Base-by-base conservation (phyloP, 306 rosid genomes). In the Lathyrus aphaca region DNA sequence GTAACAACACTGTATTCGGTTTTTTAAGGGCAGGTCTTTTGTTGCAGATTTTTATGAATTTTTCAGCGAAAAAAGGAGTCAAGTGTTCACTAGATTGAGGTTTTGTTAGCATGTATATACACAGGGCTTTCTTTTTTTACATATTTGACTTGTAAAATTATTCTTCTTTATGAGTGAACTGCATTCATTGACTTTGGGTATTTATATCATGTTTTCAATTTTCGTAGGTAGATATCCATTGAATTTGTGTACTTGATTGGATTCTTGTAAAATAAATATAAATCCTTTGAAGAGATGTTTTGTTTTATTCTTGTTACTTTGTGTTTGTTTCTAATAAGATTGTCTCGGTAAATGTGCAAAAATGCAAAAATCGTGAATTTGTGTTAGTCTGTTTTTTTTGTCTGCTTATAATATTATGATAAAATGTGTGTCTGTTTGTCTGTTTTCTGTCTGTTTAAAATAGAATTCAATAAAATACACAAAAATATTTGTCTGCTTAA, bases 11-110 rank as follows among this genome's bases (percentile, higher is more conserved):
- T 56, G 58, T 64, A 38, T 74, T 74, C 64, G 60, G 67, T 67
- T 69, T 75, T 49, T 75, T 49, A 54, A 75, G 69, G 71, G 79
- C 82, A 75, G 73, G 76, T 55, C 61, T 82, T 71, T 21, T 54
- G 68, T 32, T 66, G 25, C 18, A 21, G 27, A 58, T 42, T 63
- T 58, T 25, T 48, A 8, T 64, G 72, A 27, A 62, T 6, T 32
- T 76, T 71, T 63, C 58, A 61, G 53, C 71, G 49, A 40, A 38
- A 73, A n/a, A 10, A 29, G 16, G 72, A 38, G 66, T 56, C 23
- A 9, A 23, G 59, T 74, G 82, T 73, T 66, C 25, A 40, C 17
- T 66, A 44, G 40, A 62, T 37, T 51, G 10, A 54, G 43, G 63
- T 65, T 69, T 17, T 75, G 60, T 63, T 82, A 21, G 72, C 75